Conservation (phyloP, 495 filamentous ascomycete genomes). For the Penicillium coprophilum region DNA sequence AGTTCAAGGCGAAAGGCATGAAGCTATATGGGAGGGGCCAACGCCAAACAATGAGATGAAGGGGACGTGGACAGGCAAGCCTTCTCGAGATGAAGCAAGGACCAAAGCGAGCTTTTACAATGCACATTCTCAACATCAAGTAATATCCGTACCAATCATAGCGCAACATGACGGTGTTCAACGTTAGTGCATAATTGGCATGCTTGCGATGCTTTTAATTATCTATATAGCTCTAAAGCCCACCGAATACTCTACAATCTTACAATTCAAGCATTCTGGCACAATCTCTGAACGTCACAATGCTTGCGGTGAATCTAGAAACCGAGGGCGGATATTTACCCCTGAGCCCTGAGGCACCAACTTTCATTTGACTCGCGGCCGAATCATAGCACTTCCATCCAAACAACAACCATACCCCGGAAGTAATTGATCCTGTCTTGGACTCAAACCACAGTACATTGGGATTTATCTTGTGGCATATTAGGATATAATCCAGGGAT, state of each 20-base stretch:
- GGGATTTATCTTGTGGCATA: not conserved
- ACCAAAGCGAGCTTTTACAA: no score
- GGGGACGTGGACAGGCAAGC: no score
- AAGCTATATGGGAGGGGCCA: no score
- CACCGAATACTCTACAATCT: not conserved
- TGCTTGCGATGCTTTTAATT: not conserved
- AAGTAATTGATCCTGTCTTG: not conserved
- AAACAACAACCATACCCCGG: not conserved
- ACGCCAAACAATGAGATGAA: no score
- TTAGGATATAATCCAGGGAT: not conserved
- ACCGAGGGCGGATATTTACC: not conserved
- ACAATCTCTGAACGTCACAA: not conserved
- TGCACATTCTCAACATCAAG: no score
- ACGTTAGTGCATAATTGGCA: not conserved
- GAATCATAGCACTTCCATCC: not conserved
- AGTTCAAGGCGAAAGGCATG: no score
- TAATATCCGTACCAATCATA: no score
- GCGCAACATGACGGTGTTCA: no score
- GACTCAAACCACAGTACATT: not conserved
- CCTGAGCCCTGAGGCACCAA: constrained; percentile 1
- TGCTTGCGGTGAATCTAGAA: not conserved
- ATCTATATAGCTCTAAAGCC: not conserved
- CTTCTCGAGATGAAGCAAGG: no score
- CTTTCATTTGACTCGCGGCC: not conserved
- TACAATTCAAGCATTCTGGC: not conserved